Percentiles rank a stretch among this genome's conserved stretches.
These are phyloP conservation scores for Trichoderma asperelloides DNA, from an alignment of 495 filamentous ascomycete genomes.

Conservation along the genomic window DNA sequence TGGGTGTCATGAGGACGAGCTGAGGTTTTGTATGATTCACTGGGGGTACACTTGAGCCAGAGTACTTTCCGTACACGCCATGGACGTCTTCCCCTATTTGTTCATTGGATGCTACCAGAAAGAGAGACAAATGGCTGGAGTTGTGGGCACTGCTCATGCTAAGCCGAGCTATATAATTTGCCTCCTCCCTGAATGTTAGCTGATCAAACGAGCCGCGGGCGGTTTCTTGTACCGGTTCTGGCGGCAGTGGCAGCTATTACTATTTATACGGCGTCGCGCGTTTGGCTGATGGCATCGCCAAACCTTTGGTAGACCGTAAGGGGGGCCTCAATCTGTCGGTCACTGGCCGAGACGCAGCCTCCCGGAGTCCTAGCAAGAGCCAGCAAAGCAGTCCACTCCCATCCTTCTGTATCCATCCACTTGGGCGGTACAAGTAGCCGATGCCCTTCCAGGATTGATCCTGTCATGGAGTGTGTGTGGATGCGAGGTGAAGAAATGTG, in stretches of 20 bases:
- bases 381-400: neutral
- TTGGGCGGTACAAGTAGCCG: neutral
- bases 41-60: too few species aligned
- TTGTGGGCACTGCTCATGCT: too few species aligned
- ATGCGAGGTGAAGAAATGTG: slow-evolving; percentile 3
- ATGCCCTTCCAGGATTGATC: neutral
- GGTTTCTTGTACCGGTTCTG: too few species aligned
- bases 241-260: too few species aligned
- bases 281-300: neutral
- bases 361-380: neutral
- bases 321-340: neutral
- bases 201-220: too few species aligned
- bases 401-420: neutral
- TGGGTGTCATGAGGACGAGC: neutral
- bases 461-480: neutral
- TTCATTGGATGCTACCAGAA: too few species aligned
- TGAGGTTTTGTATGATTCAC: neutral
- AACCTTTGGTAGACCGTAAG: slow-evolving; percentile 3
- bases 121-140: too few species aligned
- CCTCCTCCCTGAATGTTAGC: too few species aligned
- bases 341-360: neutral
- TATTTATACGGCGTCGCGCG: too few species aligned
- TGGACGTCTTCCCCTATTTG: too few species aligned
- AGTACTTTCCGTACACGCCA: too few species aligned
- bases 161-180: too few species aligned